Evolutionary conservation across 441 rosid genomes (phyloP), one percentile per base, ranked within the genome.

Genomic region (Omphalea diandra): DNA sequence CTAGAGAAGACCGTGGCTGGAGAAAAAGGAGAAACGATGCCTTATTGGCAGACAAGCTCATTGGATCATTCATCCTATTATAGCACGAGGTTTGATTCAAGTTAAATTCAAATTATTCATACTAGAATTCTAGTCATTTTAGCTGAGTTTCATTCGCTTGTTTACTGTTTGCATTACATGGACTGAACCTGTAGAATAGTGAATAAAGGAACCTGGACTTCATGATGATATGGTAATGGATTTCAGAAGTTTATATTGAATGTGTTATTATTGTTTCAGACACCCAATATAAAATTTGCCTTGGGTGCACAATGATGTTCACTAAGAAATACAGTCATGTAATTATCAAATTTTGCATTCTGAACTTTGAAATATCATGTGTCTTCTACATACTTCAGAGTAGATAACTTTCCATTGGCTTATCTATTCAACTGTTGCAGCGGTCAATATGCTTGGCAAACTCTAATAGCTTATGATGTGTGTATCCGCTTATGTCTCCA

Each of bases 391-490:
- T 47, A 46, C 29, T 15, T 18, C 6, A 32, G 58, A 2, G 14
- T 44, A 20, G 56, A 26, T 68, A 69, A 44, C 63, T 71, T 35
- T 65, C 52, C 61, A 15, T 61, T 36, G 49, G 67, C 2, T 56
- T 55, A 22, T 38, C 29, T 35, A 44, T 69, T 73, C 5, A 32
- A 60, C 64, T 65, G 38, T 44, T 75, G 80, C 88, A 90, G 99
- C 73, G 91, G 87, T 71, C 98, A 89, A 75, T 78, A 83, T 81
- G 97, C 97, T 32, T 92, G 98, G 99, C 98, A 95, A 85, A 86
- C 93, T 77, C 83, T 94, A 52, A 73, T 94, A 73, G 87, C 99
- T 36, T 90, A 95, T 81, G 99, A 95, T 82, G 99, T 98, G 72
- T 95, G 97, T 69, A 86, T 92, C 71, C 93, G 99, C 40, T 78